phyloP scores from a whole-genome alignment of 108 stramenopile genomes.

The Pseudonitzschia multistriata region DNA sequence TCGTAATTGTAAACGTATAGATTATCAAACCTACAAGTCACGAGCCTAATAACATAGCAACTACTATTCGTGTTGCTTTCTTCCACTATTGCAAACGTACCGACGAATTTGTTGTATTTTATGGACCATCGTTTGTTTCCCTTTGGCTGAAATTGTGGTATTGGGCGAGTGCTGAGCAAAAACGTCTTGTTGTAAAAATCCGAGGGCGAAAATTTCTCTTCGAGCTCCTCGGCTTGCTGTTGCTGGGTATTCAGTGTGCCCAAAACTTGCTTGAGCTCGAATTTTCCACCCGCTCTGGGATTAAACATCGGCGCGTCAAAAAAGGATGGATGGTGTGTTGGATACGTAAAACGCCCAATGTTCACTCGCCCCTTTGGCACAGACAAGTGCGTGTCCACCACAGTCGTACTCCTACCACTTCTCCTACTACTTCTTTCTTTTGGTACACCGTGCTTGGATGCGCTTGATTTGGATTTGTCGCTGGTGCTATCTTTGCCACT shows the following conservation, averaged over 20 bases:
- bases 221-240: constrained; percentile 35
- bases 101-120: constrained; percentile 59
- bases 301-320: constrained; percentile 78
- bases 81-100: no score
- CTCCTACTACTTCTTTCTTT: background rate
- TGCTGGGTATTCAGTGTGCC: constrained; percentile 57
- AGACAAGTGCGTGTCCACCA: constrained; percentile 62
- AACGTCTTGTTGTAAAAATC: constrained; percentile 72
- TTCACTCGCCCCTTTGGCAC: constrained; percentile 75
- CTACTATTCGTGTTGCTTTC: no score
- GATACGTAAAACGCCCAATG: constrained; percentile 63
- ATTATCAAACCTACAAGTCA: no score
- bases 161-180: constrained; percentile 64
- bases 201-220: constrained; percentile 56
- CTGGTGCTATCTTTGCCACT: background rate
- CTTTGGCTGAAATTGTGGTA: constrained; percentile 44
- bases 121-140: constrained; percentile 57
- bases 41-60: no score
- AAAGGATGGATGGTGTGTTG: constrained; percentile 69
- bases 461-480: no score
- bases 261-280: constrained; percentile 69
- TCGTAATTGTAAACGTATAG: no score
- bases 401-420: background rate
- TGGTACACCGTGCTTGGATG: no score
- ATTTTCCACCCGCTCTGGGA: constrained; percentile 51